Conservation (phyloP, 225 moss, liverwort and hornwort species). For the Marchantia paleacea region DNA sequence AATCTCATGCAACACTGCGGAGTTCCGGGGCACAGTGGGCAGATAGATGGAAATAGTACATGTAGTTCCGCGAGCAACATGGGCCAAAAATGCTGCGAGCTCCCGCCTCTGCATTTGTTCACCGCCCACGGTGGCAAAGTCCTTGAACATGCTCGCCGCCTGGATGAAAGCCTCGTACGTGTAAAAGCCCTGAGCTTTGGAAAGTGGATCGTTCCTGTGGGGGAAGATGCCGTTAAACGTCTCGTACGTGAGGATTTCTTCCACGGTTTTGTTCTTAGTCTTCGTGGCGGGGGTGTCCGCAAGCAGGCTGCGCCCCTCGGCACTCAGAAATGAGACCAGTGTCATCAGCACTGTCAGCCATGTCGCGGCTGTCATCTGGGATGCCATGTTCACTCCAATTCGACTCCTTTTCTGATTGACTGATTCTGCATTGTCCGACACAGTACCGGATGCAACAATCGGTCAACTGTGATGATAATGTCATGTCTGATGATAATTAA, state of each 20-base stretch:
- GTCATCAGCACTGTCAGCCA: conserved; percentile 23
- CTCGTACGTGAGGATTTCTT: conserved; percentile 54
- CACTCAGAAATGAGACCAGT: conserved; percentile 14
- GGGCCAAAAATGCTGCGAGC: conserved; percentile 77
- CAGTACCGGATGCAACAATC: not conserved
- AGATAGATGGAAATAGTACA: conserved; percentile 40
- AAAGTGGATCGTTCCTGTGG: conserved; percentile 50
- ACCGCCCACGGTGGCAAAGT: conserved; percentile 70
- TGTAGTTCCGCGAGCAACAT: conserved; percentile 71
- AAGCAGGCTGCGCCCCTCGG: conserved; percentile 8
- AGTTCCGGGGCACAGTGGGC: not conserved
- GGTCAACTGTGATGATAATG: too few relatives aligned
- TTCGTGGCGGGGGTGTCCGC: conserved; percentile 1
- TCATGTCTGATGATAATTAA: too few relatives aligned
- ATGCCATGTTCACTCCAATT: conserved; percentile 22
- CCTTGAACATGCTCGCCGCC: conserved; percentile 51
- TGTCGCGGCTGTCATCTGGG: conserved; percentile 1
- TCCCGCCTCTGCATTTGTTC: conserved; percentile 63
- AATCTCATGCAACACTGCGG: not conserved
- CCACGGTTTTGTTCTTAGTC: conserved; percentile 45
- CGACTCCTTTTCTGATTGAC: not conserved
- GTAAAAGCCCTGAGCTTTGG: conserved; percentile 79
- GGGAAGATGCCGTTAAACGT: conserved; percentile 73
- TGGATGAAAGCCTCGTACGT: conserved; percentile 53
- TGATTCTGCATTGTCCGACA: not conserved